Evolutionary conservation across 1,284 basidiomycete genomes (phyloP), one percentile per base, ranked within the genome.

Genomic region (Sanguinoderma infundibulare): DNA sequence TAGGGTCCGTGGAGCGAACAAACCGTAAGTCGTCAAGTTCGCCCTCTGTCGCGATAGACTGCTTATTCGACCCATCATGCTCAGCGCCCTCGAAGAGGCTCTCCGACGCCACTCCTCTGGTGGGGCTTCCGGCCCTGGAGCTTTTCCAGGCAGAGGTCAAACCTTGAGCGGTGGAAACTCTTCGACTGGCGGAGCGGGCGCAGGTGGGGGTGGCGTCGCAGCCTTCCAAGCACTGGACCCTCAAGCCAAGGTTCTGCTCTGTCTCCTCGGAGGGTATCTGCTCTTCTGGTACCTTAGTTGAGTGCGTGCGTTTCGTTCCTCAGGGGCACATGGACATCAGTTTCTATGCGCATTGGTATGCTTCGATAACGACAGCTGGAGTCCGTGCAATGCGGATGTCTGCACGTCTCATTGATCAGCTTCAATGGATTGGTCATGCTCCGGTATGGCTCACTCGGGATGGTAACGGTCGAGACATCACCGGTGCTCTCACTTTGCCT

Each of bases 131-230:
- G 67, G 75, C 8, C 64, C 78, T 3, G 67, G 74, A 24, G 74
- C 80, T 4, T 93, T 93, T 71, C 72, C 84, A n/a, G 91, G 91
- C 7, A 82, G 82, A 69, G 91, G 91, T 26, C 86, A 89, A 20
- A 91, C 87, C 8, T 78, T 94, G 1, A 87, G 87, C 3, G 60
- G 55, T 35, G 83, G 83, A 30, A 74, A 78, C 5, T 68, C 78
- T 2, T 47, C 72, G 0, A 30, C 74, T 4, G 59, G 61, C 4
- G 63, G 62, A 5, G 72, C 71, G 3, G 26, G 74, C 77, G 57
- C 71, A 73, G 49, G 72, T 76, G 61, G 73, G 22, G 67, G 78
- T 4, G 72, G 74, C 38, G 75, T 78, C 44, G 72, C 75, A 0
- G 74, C 71, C 8, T 72, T 83, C 38, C 73, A 77, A 15, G 82